phyloP scores from a whole-genome alignment of 2,329 filamentous ascomycete species.

The Aspergillus sclerotialis region DNA sequence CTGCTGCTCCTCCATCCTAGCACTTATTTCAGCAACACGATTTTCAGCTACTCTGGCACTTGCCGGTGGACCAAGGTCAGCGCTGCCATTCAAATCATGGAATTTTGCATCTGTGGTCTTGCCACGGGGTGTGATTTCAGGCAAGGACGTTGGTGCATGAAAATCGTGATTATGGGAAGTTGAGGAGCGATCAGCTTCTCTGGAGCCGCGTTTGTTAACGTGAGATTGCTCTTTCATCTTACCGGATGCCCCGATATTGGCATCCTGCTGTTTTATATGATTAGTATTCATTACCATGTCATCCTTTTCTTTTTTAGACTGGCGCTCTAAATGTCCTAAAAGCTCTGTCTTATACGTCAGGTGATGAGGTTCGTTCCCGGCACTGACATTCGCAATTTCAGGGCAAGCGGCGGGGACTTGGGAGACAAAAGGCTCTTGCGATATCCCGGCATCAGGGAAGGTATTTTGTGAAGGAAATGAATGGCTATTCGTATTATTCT shows the following conservation, averaged over 20 bases:
- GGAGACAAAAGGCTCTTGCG: constrained; percentile 15
- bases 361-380: background rate
- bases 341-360: background rate
- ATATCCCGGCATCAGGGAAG: background rate
- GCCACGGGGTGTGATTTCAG: background rate
- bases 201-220: background rate
- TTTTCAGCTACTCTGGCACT: background rate
- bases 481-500: constrained; percentile 5
- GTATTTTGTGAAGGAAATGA: constrained; percentile 1
- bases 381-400: background rate
- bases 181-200: background rate
- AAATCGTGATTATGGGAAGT: background rate
- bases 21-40: background rate
- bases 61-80: background rate
- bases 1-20: background rate
- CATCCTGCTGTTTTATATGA: background rate
- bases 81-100: background rate
- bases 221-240: background rate
- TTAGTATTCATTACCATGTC: constrained; percentile 1
- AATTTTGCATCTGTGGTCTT: background rate
- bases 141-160: background rate
- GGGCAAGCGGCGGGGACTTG: constrained; percentile 10
- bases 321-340: background rate
- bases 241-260: background rate
- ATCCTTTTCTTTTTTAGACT: background rate